These are phyloP conservation scores for Aegilops speltoides DNA, from an alignment of 176 grass and related monocot species.

Conservation along the genomic window DNA sequence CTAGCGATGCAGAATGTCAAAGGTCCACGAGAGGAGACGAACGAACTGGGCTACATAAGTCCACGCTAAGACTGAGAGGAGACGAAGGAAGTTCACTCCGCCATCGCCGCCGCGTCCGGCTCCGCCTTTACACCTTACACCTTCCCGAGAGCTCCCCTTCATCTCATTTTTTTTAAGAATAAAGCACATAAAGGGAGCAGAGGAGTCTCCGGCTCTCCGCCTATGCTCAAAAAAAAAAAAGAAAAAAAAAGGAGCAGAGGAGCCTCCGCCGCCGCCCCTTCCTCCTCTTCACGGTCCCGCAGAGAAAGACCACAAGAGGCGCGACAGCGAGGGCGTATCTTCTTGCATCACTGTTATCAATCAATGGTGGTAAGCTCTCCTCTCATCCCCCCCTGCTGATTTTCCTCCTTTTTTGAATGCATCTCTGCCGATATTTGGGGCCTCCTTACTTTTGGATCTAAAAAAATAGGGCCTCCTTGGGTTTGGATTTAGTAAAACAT, in stretches of 20 bases:
- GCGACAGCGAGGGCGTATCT: background rate
- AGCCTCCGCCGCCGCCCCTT: background rate
- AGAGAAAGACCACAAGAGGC: background rate
- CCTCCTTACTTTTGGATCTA: too few species aligned
- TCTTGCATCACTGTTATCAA: background rate
- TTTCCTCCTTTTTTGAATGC: too few species aligned
- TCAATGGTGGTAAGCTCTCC: conserved; percentile 24
- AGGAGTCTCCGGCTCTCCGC: background rate
- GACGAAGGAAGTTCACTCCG: background rate
- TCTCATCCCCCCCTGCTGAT: background rate
- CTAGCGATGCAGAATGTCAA: too few species aligned
- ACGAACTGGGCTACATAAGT: too few species aligned
- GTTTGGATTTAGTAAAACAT: background rate
- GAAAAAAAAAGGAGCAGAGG: too few species aligned
- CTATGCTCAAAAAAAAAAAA: too few species aligned
- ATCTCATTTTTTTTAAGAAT: too few species aligned
- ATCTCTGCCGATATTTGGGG: too few species aligned
- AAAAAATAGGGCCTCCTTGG: background rate
- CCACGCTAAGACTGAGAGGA: background rate
- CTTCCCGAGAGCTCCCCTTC: too few species aligned
- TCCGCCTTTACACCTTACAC: too few species aligned
- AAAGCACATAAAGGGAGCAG: too few species aligned
- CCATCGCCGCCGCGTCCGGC: background rate
- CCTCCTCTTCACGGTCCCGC: background rate
- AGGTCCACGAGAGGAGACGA: too few species aligned